Base-by-base conservation (phyloP, 2,329 filamentous ascomycete species). In the Penicillium hordei region DNA sequence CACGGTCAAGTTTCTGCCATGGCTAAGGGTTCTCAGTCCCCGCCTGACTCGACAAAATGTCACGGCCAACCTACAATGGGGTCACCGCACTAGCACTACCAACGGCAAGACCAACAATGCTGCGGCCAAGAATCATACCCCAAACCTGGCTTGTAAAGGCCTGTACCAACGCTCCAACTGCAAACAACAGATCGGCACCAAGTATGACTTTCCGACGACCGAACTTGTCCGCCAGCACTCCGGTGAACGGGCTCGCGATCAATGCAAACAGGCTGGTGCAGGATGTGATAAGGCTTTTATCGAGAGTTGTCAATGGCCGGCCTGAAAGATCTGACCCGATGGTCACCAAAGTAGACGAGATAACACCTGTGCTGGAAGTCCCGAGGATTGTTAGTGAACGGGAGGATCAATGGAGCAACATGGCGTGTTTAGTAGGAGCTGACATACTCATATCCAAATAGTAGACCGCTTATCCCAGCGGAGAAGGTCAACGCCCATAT, bases 51-150 rank as follows among this genome's bases (percentile, higher is more conserved):
- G 31, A n/a, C 25, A 42, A 48, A 27, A 23, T 12, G 25, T 34
- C 19, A 52, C 23, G 25, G 42, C 9, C 34, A 40, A 73, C 76
- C 52, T 78, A 82, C 65, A 97, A 75, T 45, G 93, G 93, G 31
- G 91, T 88, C 4, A 95, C 89, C 66, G 95, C 89, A 70, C 88
- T 91, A 27, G 79, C 78, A 48, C 72, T 71, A 19, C 79, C 79
- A 61, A 81, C 75, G 4, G 78, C 79, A 53, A 81, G 66, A 17
- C 79, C 79, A 50, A 81, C 76, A 60, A 80, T 66, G 59, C 76
- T 79, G 43, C 79, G 72, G 3, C 79, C 79, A 34, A 72, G 38
- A 44, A 81, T 76, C 78, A 81, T 80, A 3, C 72, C 73, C 68
- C 72, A 71, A n/a, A 81, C 76, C 25, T 71, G 68, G 49, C 59